These are phyloP conservation scores for Tolypocladium album DNA, from an alignment of 2,329 filamentous ascomycete species.

Conservation along the genomic window DNA sequence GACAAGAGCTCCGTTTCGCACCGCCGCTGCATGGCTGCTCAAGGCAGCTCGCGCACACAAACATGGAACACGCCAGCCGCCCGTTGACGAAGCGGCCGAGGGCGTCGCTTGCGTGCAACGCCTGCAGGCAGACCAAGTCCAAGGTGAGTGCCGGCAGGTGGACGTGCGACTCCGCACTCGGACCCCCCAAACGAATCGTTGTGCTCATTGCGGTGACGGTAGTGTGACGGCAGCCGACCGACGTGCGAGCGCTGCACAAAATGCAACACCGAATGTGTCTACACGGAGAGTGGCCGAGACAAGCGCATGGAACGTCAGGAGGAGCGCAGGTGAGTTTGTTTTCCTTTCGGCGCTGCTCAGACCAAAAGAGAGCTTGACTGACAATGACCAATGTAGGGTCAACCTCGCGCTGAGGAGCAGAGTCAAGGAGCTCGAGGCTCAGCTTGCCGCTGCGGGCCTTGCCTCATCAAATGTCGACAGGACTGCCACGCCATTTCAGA, in stretches of 20 bases:
- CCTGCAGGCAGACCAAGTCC: constrained; percentile 12
- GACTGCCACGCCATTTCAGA: neutral
- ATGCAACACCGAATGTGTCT: constrained; percentile 8
- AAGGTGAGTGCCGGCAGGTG: constrained; percentile 7
- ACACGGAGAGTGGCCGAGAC: constrained; percentile 11
- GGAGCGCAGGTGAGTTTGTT: constrained; percentile 8
- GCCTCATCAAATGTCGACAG: neutral
- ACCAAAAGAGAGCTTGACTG: neutral
- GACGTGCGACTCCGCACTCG: too few species aligned
- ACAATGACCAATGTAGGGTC: constrained; percentile 1
- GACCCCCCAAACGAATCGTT: neutral
- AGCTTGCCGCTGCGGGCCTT: constrained; percentile 5
- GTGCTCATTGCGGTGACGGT: neutral
- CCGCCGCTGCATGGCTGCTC: neutral
- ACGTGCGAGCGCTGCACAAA: constrained; percentile 10
- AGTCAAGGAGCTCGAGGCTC: constrained; percentile 11
- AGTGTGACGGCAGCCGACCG: constrained; percentile 11
- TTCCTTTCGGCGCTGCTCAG: neutral
- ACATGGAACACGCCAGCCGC: constrained; percentile 5
- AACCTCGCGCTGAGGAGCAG: constrained; percentile 7
- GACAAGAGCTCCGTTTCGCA: neutral
- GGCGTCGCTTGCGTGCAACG: constrained; percentile 11
- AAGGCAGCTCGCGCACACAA: neutral
- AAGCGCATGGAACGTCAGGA: constrained; percentile 13
- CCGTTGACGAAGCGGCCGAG: constrained; percentile 11